These are phyloP conservation scores for Chiua virens DNA, from an alignment of 768 basidiomycete species.

Conservation along the genomic window DNA sequence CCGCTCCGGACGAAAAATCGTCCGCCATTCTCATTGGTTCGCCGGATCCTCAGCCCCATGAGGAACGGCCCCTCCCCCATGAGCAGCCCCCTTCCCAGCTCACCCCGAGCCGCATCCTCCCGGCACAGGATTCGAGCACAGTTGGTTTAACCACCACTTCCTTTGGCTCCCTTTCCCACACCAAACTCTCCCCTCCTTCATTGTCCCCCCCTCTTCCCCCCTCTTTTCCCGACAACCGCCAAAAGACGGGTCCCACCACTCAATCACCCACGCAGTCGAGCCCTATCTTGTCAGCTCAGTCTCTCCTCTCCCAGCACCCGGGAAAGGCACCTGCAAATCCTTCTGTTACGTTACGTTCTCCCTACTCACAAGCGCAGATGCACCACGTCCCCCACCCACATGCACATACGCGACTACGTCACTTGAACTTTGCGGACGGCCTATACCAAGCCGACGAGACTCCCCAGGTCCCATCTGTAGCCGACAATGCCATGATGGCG, in stretches of 20 bases:
- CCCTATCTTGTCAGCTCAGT: slow-evolving; percentile 12
- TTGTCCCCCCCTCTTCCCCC: slow-evolving; percentile 20
- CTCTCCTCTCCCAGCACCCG: slow-evolving; percentile 23
- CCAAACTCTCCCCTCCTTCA: slow-evolving; percentile 21
- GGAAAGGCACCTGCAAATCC: slow-evolving; percentile 35
- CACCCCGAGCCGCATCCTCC: slow-evolving; percentile 15
- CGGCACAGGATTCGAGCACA: slow-evolving; percentile 12
- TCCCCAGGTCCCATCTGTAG: slow-evolving; percentile 23
- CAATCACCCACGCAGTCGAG: slow-evolving; percentile 24
- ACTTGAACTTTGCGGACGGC: slow-evolving; percentile 46
- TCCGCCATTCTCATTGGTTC: slow-evolving; percentile 20
- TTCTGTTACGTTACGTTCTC: slow-evolving; percentile 53
- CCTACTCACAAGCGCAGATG: slow-evolving; percentile 62
- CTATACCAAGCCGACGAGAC: slow-evolving; percentile 35
- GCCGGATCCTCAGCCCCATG: slow-evolving; percentile 9
- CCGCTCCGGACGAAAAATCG: slow-evolving; percentile 24
- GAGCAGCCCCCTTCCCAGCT: slow-evolving; percentile 17
- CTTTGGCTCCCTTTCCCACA: slow-evolving; percentile 23
- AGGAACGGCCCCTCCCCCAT: slow-evolving; percentile 8
- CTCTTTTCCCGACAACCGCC: slow-evolving; percentile 12
- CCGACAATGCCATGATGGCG: slow-evolving; percentile 49
- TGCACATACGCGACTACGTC: slow-evolving; percentile 73
- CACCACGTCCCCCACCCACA: slow-evolving; percentile 82
- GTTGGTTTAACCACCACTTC: slow-evolving; percentile 12
- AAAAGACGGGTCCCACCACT: too few species aligned